Base-by-base conservation (phyloP, 495 filamentous ascomycete species). In the Penicillium pulvis region DNA sequence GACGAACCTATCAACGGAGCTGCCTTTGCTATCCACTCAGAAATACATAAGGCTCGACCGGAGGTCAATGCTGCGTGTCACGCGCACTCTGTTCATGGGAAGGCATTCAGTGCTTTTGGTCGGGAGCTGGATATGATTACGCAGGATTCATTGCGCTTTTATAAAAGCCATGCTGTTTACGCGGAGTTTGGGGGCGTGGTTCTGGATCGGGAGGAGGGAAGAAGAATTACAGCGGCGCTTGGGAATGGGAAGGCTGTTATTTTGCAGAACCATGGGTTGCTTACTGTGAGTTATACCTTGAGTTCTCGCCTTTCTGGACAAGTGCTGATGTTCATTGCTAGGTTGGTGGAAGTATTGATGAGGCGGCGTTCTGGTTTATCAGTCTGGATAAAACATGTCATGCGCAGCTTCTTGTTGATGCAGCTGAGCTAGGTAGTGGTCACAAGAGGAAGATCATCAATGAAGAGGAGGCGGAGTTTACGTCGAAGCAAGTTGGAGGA, bases 211-310 rank as follows among this genome's bases (percentile, higher is more conserved):
- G 81, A 83, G 51, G 81, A 85, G 58, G 85, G 81, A 0, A 65
- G 73, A 48, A 63, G 79, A 17, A 85, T 88, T 54, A 77, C 78
- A 0, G 67, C 75, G 26, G 73, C 76, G n/a, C 74, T 86, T 6
- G 84, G 84, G 28, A 84, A 83, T 64, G 77, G 79, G 4, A 81
- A 80, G 12, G 75, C 70, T 6, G 36, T 58, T 6, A 81, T 87
- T 14, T 61, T 87, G 23, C 82, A 85, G 66, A 87, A 87, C 52
- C 84, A 87, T 67, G 84, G 84, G 0, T 65, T 87, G 5, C 68
- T 87, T 14, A 86, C 84, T 16, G 77, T 81, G 3, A 83, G 83
- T 6, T 58, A 68, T 74, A 85, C 8, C 81, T 81, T 46, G 82
- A 81, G 58, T 82, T 82, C 4, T 3, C 83, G 44, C 6, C 16